Base-by-base conservation (phyloP, 2,329 filamentous ascomycete species). In the Fusarium domesticum region DNA sequence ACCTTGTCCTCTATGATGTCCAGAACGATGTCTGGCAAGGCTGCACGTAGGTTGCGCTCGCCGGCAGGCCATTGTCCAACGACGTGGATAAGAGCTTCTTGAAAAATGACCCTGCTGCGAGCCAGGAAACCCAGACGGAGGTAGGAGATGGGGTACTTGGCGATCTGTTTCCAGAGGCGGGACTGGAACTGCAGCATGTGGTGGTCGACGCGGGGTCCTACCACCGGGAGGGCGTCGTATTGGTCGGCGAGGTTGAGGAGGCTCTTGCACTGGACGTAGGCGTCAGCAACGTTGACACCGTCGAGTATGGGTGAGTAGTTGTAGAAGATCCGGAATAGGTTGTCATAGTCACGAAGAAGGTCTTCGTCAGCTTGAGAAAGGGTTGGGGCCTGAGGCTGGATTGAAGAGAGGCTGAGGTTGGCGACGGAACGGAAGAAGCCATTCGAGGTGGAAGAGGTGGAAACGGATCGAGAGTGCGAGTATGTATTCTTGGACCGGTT, bases 1-100 rank as follows among this genome's bases (percentile, higher is more conserved):
- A 93, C 89, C 67, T 96, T 96, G 68, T 96, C 90, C 65, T 96
- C 89, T 50, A 96, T 95, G 28, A 96, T 77, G 56, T 96, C 90
- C 8, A 96, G 74, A 1, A 96, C 89, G 0, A 79, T 66, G 18
- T 85, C 80, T 1, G 91, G 87, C 32, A 95, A 75, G 20, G 85
- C 76, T 48, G 80, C 77, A 45, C 88, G 83, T 28, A 96, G 78
- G 57, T 88, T 88, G 18, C 85, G 80, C 57, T 90, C 81, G 14
- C 86, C 89, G 1, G 81, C 74, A 0, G 92, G 91, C 92, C 92
- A 97, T 64, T 95, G 89, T 3, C 92, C 92, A 1, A 96, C 91
- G 0, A 96, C 89, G 60, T 97, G 92, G 40, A 96, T 88, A 37
- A 97, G 75, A 0, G 91, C 89, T 70, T 97, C 87, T 53, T 87